Evolutionary conservation across 768 basidiomycete genomes (phyloP).

Genomic region (Auriscalpium microsporum): DNA sequence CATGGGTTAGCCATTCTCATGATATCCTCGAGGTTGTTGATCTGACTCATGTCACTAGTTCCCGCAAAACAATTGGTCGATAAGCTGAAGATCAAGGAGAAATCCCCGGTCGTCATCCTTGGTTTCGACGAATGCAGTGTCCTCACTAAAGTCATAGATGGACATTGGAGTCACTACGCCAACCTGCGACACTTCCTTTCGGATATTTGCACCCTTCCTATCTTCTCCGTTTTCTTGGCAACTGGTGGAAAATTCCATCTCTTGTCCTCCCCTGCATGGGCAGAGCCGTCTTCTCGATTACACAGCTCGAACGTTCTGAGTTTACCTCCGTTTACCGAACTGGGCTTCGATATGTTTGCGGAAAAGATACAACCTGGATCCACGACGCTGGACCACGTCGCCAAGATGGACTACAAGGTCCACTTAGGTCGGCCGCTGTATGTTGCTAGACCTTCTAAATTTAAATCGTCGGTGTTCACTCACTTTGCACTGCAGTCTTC

Average conservation of each 20-base stretch:
- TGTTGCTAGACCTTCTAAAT: constrained; percentile 2
- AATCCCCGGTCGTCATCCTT: constrained; percentile 14
- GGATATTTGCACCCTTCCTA: constrained; percentile 5
- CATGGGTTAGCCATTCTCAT: too few species aligned
- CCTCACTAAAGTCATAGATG: neutral
- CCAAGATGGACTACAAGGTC: constrained; percentile 14
- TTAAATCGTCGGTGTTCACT: neutral
- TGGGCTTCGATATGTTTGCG: constrained; percentile 21
- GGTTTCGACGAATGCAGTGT: constrained; percentile 19
- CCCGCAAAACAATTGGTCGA: too few species aligned
- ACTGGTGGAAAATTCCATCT: constrained; percentile 16
- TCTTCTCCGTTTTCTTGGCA: constrained; percentile 20
- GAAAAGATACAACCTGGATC: neutral
- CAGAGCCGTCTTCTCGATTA: too few species aligned
- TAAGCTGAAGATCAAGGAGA: too few species aligned
- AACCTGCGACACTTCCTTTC: constrained; percentile 10
- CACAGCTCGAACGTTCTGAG: constrained; percentile 10
- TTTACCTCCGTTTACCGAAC: constrained; percentile 15
- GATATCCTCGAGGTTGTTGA: too few species aligned
- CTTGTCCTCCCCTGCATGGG: constrained; percentile 1
- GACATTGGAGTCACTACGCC: neutral
- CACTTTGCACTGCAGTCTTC: constrained; percentile 6
- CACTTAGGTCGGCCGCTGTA: constrained; percentile 20
- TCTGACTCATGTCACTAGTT: too few species aligned
- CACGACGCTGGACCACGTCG: constrained; percentile 12